Evolutionary conservation across 176 grass and related monocot genomes (phyloP), one percentile per base, ranked within the genome.

Genomic region (Eleusine coracana): DNA sequence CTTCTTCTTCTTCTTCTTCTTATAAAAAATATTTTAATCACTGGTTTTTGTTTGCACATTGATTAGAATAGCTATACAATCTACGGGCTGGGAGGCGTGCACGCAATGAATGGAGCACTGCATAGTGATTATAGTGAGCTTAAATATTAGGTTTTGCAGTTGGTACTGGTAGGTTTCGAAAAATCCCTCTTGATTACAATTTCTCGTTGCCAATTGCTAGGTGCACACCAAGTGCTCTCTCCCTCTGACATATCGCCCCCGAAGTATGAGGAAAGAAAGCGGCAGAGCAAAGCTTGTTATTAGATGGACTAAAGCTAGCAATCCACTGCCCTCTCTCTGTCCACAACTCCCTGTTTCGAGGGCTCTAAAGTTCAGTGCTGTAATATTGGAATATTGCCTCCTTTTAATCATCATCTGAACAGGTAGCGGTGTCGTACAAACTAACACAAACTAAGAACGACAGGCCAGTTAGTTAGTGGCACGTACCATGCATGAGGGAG

Each of bases 401-500:
- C 45, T 82, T 80, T 81, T 40, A 71, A 77, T 27, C 56, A 28
- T 29, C 41, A 44, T 41, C 73, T 2, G 18, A 61, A 39, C 40
- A 85, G 28, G 25, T 74, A 48, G 12, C 55, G 11, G 37, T 49
- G 40, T 14, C 27, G 25, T 58, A 28, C 48, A 16, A 61, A 25
- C 6, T 46, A 51, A 70, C 50, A 78, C 74, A 66, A 48, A 74
- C 21, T 42, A 64, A 68, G 40, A 37, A 81, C 45, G 82, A 81
- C 36, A 63, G 31, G 70, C 29, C 39, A 37, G 45, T 48, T 38
- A 23, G 20, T 40, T 55, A 9, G 20, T 82, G 60, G 54, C 48
- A 77, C 65, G 27, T 74, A 34, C 78, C 77, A 77, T 71, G 83
- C 87, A 89, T 56, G 82, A 89, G 55, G 39, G 36, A 50, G 61